These are phyloP conservation scores for Bipolaris sorokiniana DNA, from an alignment of 2,329 filamentous ascomycete species.

Conservation along the genomic window DNA sequence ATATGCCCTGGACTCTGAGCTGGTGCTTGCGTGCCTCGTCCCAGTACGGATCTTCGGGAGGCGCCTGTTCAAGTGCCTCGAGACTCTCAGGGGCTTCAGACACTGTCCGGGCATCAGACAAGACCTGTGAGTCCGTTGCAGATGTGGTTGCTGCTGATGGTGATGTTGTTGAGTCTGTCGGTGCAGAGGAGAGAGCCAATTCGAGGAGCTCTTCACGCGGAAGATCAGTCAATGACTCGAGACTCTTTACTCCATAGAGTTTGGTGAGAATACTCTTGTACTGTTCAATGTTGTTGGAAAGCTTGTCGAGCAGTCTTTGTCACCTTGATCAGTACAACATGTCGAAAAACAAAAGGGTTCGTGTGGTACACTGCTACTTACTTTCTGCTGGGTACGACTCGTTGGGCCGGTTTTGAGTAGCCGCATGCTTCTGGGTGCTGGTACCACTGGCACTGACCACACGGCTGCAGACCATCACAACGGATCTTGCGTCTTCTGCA, in stretches of 20 bases:
- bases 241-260: slow-evolving; percentile 52
- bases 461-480: slow-evolving; percentile 81
- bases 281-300: slow-evolving; percentile 58
- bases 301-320: slow-evolving; percentile 63
- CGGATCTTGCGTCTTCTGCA: slow-evolving; percentile 83
- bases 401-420: slow-evolving; percentile 80
- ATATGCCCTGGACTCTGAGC: slow-evolving; percentile 58
- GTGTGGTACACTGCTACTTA: slow-evolving; percentile 50
- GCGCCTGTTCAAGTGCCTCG: slow-evolving; percentile 72
- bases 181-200: slow-evolving; percentile 52
- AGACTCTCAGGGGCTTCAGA: slow-evolving; percentile 61
- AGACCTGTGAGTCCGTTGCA: slow-evolving; percentile 33
- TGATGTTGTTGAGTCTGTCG: slow-evolving; percentile 41
- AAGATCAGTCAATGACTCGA: slow-evolving; percentile 49
- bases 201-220: slow-evolving; percentile 55
- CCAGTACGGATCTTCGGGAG: slow-evolving; percentile 67
- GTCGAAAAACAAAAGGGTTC: not conserved
- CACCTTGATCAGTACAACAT: slow-evolving; percentile 58
- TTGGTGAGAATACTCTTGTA: slow-evolving; percentile 52
- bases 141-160: slow-evolving; percentile 43
- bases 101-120: slow-evolving; percentile 47
- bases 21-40: slow-evolving; percentile 64
- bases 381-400: slow-evolving; percentile 80
- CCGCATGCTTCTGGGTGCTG: slow-evolving; percentile 78
- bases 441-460: slow-evolving; percentile 82